Conservation (phyloP, 106 monocot genomes). For the Cymbidium sinense region DNA sequence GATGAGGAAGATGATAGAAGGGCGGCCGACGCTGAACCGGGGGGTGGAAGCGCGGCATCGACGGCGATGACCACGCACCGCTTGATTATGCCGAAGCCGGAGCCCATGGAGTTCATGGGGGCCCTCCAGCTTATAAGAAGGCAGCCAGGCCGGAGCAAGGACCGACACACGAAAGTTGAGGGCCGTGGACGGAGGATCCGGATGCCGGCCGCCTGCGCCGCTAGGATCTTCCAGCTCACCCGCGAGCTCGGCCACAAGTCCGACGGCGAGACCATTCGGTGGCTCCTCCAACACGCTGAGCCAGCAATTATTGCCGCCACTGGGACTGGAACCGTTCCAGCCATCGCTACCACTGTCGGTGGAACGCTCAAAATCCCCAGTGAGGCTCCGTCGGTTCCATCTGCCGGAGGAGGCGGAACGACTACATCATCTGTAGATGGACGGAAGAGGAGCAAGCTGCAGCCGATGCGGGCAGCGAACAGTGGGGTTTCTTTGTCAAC, state of each 20-base stretch:
- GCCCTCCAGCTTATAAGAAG: conserved; percentile 14
- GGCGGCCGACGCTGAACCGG: not conserved
- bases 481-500: conserved; percentile 22
- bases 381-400: not conserved
- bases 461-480: conserved; percentile 23
- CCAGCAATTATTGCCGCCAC: conserved; percentile 49
- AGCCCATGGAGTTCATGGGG: conserved; percentile 26
- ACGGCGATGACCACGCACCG: not conserved
- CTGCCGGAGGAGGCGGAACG: conserved; percentile 20
- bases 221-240: conserved; percentile 36
- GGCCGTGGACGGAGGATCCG: conserved; percentile 46
- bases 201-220: conserved; percentile 40
- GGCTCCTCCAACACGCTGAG: conserved; percentile 47
- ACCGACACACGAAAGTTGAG: no score
- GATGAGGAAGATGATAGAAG: not conserved
- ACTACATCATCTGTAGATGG: not conserved
- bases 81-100: conserved; percentile 30
- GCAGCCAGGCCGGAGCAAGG: conserved; percentile 21
- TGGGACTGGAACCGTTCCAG: conserved; percentile 33
- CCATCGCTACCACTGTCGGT: no score
- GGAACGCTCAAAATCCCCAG: no score
- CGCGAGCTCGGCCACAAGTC: conserved; percentile 53
- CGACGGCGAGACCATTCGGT: conserved; percentile 47
- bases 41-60: not conserved
- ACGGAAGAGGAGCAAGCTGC: conserved; percentile 34